Percentiles rank a stretch among this genome's conserved stretches.
These are phyloP conservation scores for Rhododendron mucronatum DNA, from an alignment of 148 eudicot species.

Conservation along the genomic window DNA sequence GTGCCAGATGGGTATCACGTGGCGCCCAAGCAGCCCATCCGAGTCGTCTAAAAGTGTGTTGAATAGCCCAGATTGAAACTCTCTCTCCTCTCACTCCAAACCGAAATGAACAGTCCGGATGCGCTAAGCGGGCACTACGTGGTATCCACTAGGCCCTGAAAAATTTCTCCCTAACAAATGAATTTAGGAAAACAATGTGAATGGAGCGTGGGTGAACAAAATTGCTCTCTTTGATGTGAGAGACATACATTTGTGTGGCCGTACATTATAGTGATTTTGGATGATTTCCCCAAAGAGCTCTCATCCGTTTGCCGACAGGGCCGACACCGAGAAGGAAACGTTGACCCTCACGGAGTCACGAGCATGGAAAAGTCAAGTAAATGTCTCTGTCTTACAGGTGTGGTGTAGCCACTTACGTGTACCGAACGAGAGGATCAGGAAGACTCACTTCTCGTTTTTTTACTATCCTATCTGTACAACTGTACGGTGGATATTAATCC, in stretches of 20 bases:
- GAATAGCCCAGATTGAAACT: too few relatives aligned
- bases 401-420: too few relatives aligned
- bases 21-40: too few relatives aligned
- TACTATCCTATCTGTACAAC: background rate
- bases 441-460: too few relatives aligned
- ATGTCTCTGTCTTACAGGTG: background rate
- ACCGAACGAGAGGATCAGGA: too few relatives aligned
- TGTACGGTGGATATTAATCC: background rate
- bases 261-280: background rate
- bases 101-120: too few relatives aligned
- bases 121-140: fast-evolving
- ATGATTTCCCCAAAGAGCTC: background rate
- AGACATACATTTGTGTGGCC: background rate
- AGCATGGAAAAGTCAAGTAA: background rate
- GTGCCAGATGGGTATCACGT: too few relatives aligned
- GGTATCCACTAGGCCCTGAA: too few relatives aligned
- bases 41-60: too few relatives aligned
- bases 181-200: background rate
- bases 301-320: background rate
- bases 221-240: background rate
- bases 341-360: background rate
- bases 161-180: too few relatives aligned
- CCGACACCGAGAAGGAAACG: background rate
- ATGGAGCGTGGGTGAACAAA: background rate
- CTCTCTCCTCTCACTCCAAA: too few relatives aligned